These are phyloP conservation scores for Torrubiellomyces zombiae DNA, from an alignment of 2,329 filamentous ascomycete species.

Conservation along the genomic window DNA sequence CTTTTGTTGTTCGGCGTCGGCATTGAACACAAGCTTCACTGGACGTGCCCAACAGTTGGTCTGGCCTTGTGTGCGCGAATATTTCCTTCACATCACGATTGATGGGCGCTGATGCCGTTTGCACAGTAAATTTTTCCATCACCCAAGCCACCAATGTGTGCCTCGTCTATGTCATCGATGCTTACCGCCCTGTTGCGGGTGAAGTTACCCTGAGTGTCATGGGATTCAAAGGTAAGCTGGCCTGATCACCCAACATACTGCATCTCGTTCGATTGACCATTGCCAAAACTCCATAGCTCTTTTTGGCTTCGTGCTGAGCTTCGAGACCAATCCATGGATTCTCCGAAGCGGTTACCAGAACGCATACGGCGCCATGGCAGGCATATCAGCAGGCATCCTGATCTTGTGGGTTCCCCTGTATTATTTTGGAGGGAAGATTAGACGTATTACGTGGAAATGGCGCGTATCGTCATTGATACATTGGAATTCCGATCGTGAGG, in stretches of 20 bases:
- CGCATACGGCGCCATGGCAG: slow-evolving; percentile 41
- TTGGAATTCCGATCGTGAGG: slow-evolving; percentile 36
- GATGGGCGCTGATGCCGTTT: slow-evolving; percentile 1
- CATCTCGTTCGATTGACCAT: slow-evolving; percentile 1
- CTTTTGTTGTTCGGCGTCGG: slow-evolving; percentile 30
- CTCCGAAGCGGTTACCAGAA: slow-evolving; percentile 28
- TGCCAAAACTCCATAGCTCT: slow-evolving; percentile 17
- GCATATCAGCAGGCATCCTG: slow-evolving; percentile 29
- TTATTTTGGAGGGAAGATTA: slow-evolving; percentile 31
- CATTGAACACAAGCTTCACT: slow-evolving; percentile 28
- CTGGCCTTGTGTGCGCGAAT: slow-evolving; percentile 29
- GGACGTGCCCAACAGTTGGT: slow-evolving; percentile 39
- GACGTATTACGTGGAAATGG: slow-evolving; percentile 32
- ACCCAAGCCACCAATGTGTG: slow-evolving; percentile 37
- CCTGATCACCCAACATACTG: background rate
- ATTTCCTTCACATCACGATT: background rate
- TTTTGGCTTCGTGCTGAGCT: slow-evolving; percentile 41
- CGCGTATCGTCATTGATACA: slow-evolving; percentile 24
- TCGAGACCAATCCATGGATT: slow-evolving; percentile 45
- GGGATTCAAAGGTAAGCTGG: slow-evolving; percentile 34
- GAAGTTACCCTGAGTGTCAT: slow-evolving; percentile 36
- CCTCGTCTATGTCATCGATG: slow-evolving; percentile 40
- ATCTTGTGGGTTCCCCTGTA: slow-evolving; percentile 33
- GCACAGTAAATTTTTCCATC: slow-evolving; percentile 35
- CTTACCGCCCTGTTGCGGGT: slow-evolving; percentile 38